These are phyloP conservation scores for Fusarium musae DNA, from an alignment of 2,329 filamentous ascomycete species.

Conservation along the genomic window DNA sequence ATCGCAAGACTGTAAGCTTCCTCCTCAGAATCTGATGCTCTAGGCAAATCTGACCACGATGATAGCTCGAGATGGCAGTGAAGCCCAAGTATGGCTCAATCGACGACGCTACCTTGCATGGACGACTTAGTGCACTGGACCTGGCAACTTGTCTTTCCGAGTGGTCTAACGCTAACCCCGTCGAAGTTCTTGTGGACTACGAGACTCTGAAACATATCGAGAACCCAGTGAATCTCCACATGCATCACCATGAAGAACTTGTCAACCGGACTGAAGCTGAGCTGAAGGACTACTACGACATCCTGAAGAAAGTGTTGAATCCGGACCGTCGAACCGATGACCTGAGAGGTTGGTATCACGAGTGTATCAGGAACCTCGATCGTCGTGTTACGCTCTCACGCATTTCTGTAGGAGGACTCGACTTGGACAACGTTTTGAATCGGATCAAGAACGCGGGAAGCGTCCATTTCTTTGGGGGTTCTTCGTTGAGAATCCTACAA, in stretches of 20 bases:
- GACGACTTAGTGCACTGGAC: slow-evolving; percentile 36
- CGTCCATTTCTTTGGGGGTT: slow-evolving; percentile 39
- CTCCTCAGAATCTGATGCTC: too few species aligned
- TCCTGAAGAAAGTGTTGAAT: slow-evolving; percentile 10
- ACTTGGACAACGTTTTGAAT: slow-evolving; percentile 19
- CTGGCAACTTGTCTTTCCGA: slow-evolving; percentile 30
- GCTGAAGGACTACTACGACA: slow-evolving; percentile 21
- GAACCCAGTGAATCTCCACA: slow-evolving; percentile 62
- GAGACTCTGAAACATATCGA: slow-evolving; percentile 53
- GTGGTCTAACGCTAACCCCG: slow-evolving; percentile 28
- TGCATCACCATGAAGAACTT: slow-evolving; percentile 43
- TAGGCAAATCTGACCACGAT: background rate
- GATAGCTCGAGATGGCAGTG: slow-evolving; percentile 31
- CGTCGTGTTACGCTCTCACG: background rate
- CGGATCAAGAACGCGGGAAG: slow-evolving; percentile 27
- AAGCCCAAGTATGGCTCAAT: slow-evolving; percentile 25
- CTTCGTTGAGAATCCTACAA: slow-evolving; percentile 34
- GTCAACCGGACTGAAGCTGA: slow-evolving; percentile 33
- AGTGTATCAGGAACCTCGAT: slow-evolving; percentile 19
- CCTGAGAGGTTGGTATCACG: slow-evolving; percentile 33
- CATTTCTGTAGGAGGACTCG: slow-evolving; percentile 7
- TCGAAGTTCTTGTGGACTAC: slow-evolving; percentile 52
- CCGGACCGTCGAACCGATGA: slow-evolving; percentile 4
- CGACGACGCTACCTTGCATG: slow-evolving; percentile 34
- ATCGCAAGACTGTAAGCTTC: slow-evolving; percentile 26